Evolutionary conservation across 2,329 filamentous ascomycete species (phyloP).

Genomic region (Dactylellina haptotyla): DNA sequence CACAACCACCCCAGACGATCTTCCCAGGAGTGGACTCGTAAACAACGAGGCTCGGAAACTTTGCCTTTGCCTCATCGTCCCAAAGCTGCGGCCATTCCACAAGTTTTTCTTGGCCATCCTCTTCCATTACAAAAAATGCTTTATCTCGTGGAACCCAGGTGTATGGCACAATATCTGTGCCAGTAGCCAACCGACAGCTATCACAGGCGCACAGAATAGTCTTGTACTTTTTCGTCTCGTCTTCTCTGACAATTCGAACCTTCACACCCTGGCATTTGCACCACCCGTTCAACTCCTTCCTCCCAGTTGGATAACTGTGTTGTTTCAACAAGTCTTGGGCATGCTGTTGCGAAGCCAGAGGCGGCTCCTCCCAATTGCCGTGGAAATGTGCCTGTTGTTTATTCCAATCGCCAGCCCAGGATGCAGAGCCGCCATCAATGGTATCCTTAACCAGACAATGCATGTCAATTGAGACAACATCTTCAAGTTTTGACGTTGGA

Average conservation of each 20-base stretch:
- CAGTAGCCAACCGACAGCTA: conserved; percentile 28
- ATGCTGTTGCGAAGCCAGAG: conserved; percentile 10
- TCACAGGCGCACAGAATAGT: conserved; percentile 28
- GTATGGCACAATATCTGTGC: conserved; percentile 26
- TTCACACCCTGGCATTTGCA: conserved; percentile 32
- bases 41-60: conserved; percentile 22
- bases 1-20: conserved; percentile 28
- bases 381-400: conserved; percentile 34
- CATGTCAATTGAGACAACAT: conserved; percentile 18
- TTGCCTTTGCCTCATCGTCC: conserved; percentile 21
- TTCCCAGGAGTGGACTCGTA: conserved; percentile 24
- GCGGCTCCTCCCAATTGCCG: conserved; percentile 30
- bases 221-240: conserved; percentile 17
- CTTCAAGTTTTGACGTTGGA: conserved; percentile 24
- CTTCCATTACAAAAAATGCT: conserved; percentile 14
- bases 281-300: conserved; percentile 39
- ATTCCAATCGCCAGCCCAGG: conserved; percentile 38
- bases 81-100: conserved; percentile 30
- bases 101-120: background rate
- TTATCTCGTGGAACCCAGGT: conserved; percentile 15
- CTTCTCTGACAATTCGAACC: conserved; percentile 21
- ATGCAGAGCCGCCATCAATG: conserved; percentile 37
- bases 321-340: conserved; percentile 11
- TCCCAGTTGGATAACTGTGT: conserved; percentile 18
- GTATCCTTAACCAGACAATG: conserved; percentile 42